Evolutionary conservation across 768 basidiomycete species (phyloP).

Genomic region (Phaeotremella skinneri): DNA sequence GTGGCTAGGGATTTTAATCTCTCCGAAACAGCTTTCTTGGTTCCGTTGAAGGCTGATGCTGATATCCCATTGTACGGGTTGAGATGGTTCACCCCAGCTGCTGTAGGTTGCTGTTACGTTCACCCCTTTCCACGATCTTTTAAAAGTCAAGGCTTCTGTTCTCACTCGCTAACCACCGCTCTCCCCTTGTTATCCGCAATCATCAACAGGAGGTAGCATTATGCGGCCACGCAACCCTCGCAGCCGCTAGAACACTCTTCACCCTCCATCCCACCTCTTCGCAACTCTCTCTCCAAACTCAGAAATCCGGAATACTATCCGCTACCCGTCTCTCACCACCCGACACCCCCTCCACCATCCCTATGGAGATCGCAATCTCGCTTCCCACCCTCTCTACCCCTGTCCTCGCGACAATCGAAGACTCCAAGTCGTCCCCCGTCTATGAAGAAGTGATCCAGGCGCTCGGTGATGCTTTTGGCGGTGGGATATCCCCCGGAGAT

Average conservation of each 20-base stretch:
- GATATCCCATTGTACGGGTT: slow-evolving; percentile 14
- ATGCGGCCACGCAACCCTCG: slow-evolving; percentile 39
- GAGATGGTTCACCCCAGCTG: slow-evolving; percentile 36
- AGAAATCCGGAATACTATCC: slow-evolving; percentile 21
- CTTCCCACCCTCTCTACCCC: slow-evolving; percentile 14
- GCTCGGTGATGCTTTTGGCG: slow-evolving; percentile 2
- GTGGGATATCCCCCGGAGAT: background rate
- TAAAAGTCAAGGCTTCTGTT: too few relatives aligned
- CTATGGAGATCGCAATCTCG: slow-evolving; percentile 18
- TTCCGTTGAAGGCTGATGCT: slow-evolving; percentile 4
- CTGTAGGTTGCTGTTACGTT: slow-evolving; percentile 6
- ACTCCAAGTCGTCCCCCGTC: background rate
- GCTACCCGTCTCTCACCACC: slow-evolving; percentile 5
- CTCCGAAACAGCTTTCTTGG: slow-evolving; percentile 36
- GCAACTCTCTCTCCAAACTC: slow-evolving; percentile 18
- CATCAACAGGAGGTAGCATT: slow-evolving; percentile 26
- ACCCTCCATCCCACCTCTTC: slow-evolving; percentile 14
- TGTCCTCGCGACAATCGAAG: background rate
- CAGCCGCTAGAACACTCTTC: slow-evolving; percentile 27
- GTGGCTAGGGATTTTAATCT: slow-evolving; percentile 32
- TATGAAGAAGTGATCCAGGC: background rate
- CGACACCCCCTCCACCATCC: background rate
- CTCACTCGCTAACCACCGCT: too few relatives aligned
- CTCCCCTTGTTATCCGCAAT: too few relatives aligned
- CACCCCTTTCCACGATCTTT: background rate